Conservation (phyloP, 2,329 filamentous ascomycete genomes). For the Fusarium transvaalense region DNA sequence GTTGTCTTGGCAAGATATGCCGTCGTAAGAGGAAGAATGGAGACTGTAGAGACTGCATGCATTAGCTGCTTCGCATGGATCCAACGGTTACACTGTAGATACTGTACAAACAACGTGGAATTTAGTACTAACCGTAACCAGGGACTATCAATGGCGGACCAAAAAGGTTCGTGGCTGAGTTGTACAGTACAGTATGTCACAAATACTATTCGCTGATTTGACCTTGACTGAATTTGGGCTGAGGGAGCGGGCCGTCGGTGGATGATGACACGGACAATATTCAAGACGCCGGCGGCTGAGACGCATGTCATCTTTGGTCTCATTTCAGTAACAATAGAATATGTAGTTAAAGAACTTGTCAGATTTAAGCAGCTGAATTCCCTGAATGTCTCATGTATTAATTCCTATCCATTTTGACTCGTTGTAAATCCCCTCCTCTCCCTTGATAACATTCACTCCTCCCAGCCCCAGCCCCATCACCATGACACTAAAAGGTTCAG, state of each 20-base stretch:
- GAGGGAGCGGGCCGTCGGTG: background rate
- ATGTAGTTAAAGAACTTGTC: background rate
- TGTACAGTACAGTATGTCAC: no score
- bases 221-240: slow-evolving; percentile 1
- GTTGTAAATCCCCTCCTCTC: background rate
- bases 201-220: background rate
- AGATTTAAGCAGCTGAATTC: background rate
- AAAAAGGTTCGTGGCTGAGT: background rate
- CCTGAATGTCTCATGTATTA: background rate
- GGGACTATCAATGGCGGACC: background rate
- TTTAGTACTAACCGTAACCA: background rate
- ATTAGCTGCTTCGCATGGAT: background rate
- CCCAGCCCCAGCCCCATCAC: background rate
- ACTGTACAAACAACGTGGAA: background rate
- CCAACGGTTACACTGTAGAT: no score
- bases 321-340: background rate
- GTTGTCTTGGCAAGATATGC: background rate
- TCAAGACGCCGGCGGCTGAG: slow-evolving; percentile 22
- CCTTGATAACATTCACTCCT: background rate
- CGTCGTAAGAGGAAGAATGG: background rate
- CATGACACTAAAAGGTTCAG: slow-evolving; percentile 19
- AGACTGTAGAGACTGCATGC: background rate
- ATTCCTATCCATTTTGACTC: background rate
- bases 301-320: background rate
- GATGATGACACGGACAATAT: slow-evolving; percentile 22